Conservation (phyloP, 805 yeast species). For the Candida parachauliodes region DNA sequence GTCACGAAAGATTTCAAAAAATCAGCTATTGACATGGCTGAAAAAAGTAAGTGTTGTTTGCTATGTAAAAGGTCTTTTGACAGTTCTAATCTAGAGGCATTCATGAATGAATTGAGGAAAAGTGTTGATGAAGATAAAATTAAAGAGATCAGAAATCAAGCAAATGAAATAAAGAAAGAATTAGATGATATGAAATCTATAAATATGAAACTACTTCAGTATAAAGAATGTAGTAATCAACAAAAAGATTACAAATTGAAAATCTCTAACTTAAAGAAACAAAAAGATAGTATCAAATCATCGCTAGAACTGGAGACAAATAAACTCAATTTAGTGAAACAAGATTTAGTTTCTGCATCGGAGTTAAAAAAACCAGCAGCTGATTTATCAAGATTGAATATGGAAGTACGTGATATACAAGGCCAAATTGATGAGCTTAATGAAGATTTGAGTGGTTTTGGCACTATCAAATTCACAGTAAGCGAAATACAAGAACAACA, state of each 20-base stretch:
- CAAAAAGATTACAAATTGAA: conserved; percentile 9
- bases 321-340: conserved; percentile 13
- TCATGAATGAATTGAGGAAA: conserved; percentile 24
- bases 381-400: conserved; percentile 31
- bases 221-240: conserved; percentile 19
- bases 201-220: conserved; percentile 24
- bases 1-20: conserved; percentile 68
- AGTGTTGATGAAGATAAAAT: conserved; percentile 27
- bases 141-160: conserved; percentile 25
- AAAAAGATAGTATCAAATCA: conserved; percentile 1
- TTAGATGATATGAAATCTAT: conserved; percentile 27
- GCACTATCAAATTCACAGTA: conserved; percentile 32
- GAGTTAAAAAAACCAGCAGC: conserved; percentile 21
- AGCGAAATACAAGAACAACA: conserved; percentile 47
- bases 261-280: conserved; percentile 2
- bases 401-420: conserved; percentile 25
- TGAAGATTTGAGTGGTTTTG: conserved; percentile 36
- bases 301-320: conserved; percentile 7
- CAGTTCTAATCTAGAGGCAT: conserved; percentile 27
- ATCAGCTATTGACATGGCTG: conserved; percentile 65
- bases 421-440: conserved; percentile 23
- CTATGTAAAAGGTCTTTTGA: conserved; percentile 70
- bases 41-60: conserved; percentile 55
- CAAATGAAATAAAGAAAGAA: conserved; percentile 28
- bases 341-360: conserved; percentile 8